phyloP scores from a whole-genome alignment of 176 grass and related monocot species.

The Poa pratensis region DNA sequence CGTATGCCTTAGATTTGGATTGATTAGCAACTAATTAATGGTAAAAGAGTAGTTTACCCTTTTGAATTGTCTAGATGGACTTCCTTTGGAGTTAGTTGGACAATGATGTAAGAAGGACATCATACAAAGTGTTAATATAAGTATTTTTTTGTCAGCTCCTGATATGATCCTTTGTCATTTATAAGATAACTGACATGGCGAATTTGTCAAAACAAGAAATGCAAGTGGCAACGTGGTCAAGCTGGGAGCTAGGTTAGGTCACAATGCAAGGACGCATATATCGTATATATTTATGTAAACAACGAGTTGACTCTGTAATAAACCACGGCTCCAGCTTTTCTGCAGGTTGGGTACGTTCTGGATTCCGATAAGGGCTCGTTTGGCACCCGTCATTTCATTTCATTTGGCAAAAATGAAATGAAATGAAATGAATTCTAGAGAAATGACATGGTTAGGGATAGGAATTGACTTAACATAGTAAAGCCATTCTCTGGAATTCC shows the following conservation, averaged over 20 bases:
- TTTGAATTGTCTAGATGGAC: neutral
- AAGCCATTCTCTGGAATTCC: too few species aligned
- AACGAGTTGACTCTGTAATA: constrained; percentile 16
- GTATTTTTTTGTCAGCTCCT: neutral
- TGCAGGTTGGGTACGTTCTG: neutral
- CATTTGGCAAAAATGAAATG: too few species aligned
- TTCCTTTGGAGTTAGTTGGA: neutral
- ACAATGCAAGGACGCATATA: neutral
- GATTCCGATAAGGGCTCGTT: constrained; percentile 16
- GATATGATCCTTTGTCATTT: neutral
- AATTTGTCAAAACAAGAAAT: neutral
- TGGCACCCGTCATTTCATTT: too few species aligned
- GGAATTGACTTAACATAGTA: too few species aligned
- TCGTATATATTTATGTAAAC: neutral
- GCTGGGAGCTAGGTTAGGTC: constrained; percentile 28
- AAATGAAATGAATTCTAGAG: too few species aligned
- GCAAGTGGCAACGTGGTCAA: constrained; percentile 29
- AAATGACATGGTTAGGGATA: too few species aligned
- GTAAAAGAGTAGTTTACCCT: too few species aligned
- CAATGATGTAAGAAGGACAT: constrained; percentile 2
- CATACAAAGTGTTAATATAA: neutral
- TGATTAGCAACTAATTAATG: too few species aligned
- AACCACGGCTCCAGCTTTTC: neutral
- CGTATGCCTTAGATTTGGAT: too few species aligned
- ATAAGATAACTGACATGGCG: neutral